These are phyloP conservation scores for Clonostachys chloroleuca DNA, from an alignment of 2,329 filamentous ascomycete species.

Conservation along the genomic window DNA sequence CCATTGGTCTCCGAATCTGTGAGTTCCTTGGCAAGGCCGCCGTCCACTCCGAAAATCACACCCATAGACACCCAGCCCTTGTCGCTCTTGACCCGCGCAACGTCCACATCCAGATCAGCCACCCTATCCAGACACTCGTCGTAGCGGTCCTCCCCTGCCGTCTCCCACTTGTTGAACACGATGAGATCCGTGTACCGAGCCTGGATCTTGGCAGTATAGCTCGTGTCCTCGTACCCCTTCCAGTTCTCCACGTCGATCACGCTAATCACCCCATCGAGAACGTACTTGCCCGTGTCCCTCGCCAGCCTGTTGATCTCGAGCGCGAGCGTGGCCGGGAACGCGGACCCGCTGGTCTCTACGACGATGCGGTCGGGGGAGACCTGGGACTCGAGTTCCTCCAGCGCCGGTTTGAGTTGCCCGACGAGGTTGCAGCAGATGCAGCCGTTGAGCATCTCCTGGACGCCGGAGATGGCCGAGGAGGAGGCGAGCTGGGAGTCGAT, in stretches of 20 bases:
- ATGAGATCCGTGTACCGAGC: constrained; percentile 87
- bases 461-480: constrained; percentile 77
- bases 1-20: constrained; percentile 30
- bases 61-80: constrained; percentile 74
- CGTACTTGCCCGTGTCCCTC: constrained; percentile 63
- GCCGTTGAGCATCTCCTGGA: constrained; percentile 89
- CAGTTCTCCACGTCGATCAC: constrained; percentile 96
- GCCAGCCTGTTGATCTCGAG: constrained; percentile 83
- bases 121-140: constrained; percentile 76
- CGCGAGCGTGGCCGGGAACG: constrained; percentile 83
- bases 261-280: constrained; percentile 81
- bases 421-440: constrained; percentile 99
- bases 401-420: constrained; percentile 78
- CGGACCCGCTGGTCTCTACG: constrained; percentile 87
- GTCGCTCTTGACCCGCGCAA: constrained; percentile 80
- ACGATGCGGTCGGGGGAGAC: constrained; percentile 76
- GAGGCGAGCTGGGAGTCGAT: constrained; percentile 89
- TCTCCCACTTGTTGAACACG: constrained; percentile 91
- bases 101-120: constrained; percentile 75
- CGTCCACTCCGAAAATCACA: constrained; percentile 83
- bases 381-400: constrained; percentile 63
- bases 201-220: constrained; percentile 83
- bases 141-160: constrained; percentile 65
- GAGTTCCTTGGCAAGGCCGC: constrained; percentile 61
- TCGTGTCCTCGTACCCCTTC: constrained; percentile 87